These are phyloP conservation scores for Geotrichum cucujoidarum DNA, from an alignment of 1,139 yeast species.

Conservation along the genomic window DNA sequence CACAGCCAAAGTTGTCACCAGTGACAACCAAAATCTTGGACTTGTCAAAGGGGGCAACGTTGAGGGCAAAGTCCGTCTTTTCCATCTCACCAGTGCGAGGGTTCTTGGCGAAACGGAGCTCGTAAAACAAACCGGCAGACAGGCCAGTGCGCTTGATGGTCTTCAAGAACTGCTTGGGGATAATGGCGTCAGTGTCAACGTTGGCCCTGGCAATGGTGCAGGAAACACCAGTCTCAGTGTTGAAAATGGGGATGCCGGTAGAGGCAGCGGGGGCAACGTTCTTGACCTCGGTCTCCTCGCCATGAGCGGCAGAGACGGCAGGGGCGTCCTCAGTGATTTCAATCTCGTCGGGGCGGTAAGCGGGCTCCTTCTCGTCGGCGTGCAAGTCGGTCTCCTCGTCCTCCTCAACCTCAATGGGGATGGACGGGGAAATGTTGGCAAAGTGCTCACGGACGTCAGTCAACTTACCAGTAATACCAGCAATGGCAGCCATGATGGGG, in stretches of 20 bases:
- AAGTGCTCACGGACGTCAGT: slow-evolving; percentile 82
- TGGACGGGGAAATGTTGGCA: slow-evolving; percentile 58
- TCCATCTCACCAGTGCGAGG: slow-evolving; percentile 63
- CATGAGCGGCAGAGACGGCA: slow-evolving; percentile 27
- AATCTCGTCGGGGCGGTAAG: slow-evolving; percentile 36
- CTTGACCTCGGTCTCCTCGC: slow-evolving; percentile 26
- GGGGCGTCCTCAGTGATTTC: slow-evolving; percentile 27
- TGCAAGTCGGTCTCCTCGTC: slow-evolving; percentile 56
- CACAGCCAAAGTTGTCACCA: slow-evolving; percentile 98
- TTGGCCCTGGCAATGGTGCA: slow-evolving; percentile 94
- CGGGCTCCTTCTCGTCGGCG: slow-evolving; percentile 61
- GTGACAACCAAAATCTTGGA: slow-evolving; percentile 84
- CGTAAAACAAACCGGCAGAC: slow-evolving; percentile 81
- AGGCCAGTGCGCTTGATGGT: slow-evolving; percentile 97
- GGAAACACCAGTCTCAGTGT: slow-evolving; percentile 72
- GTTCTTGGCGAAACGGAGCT: slow-evolving; percentile 70
- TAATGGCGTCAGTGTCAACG: slow-evolving; percentile 96
- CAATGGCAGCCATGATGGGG: slow-evolving; percentile 99
- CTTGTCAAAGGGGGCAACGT: slow-evolving; percentile 71
- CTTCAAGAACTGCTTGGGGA: slow-evolving; percentile 95
- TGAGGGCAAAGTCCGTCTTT: slow-evolving; percentile 82
- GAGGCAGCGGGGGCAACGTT: slow-evolving; percentile 37
- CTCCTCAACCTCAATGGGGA: slow-evolving; percentile 47
- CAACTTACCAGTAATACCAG: slow-evolving; percentile 87
- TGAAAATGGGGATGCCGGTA: slow-evolving; percentile 69